Conservation (phyloP, 1,284 basidiomycete genomes). For the Athelia sp. region DNA sequence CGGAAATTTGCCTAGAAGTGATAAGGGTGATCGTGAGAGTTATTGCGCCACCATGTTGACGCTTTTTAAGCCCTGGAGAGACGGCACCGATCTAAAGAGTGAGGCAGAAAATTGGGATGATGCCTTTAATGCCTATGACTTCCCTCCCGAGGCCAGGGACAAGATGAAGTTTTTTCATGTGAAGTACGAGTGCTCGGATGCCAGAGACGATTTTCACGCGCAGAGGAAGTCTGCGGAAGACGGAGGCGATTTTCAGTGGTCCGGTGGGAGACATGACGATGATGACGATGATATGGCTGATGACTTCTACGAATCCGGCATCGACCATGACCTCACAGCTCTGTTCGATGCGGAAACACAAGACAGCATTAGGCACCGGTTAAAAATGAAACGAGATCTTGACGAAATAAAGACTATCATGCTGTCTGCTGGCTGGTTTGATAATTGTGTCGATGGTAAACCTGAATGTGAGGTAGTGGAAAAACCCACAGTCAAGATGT, state of each 20-base stretch:
- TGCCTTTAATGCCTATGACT: conserved; percentile 15
- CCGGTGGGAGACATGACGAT: background rate
- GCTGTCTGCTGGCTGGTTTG: too few relatives aligned
- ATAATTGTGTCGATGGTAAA: too few relatives aligned
- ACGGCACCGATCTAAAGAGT: conserved; percentile 19
- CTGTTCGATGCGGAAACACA: too few relatives aligned
- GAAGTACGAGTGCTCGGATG: conserved; percentile 27
- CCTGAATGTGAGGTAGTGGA: too few relatives aligned
- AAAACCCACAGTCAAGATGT: too few relatives aligned
- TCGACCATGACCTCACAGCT: too few relatives aligned
- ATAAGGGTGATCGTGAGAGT: conserved; percentile 24
- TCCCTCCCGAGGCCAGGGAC: conserved; percentile 6
- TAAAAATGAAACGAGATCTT: too few relatives aligned
- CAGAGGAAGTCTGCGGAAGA: conserved; percentile 10
- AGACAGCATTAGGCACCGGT: too few relatives aligned
- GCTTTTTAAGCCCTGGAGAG: conserved; percentile 26
- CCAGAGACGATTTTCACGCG: conserved; percentile 24
- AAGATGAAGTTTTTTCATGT: conserved; percentile 25
- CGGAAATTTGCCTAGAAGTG: conserved; percentile 19
- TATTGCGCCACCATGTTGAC: conserved; percentile 27
- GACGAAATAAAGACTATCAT: too few relatives aligned
- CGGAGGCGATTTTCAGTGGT: background rate
- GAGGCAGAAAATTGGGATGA: conserved; percentile 18
- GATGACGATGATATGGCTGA: background rate
- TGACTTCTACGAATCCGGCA: background rate